phyloP scores from a whole-genome alignment of 2,329 filamentous ascomycete genomes.

The Zalaria sp. region DNA sequence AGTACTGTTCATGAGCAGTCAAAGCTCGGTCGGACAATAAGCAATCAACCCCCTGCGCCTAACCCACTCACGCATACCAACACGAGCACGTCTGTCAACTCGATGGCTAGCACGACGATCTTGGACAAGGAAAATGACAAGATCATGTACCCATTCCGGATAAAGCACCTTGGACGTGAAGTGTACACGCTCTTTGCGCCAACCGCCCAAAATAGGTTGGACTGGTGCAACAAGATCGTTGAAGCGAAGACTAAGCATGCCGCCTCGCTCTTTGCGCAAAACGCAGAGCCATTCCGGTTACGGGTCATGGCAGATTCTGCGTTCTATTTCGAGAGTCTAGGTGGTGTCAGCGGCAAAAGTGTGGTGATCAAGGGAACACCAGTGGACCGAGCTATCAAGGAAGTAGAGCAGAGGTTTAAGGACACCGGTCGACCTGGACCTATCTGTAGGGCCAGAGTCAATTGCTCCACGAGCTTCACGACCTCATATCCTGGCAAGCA shows the following conservation, averaged over 20 bases:
- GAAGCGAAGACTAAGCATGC: conserved; percentile 92
- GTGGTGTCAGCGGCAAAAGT: conserved; percentile 39
- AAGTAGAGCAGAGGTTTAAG: conserved; percentile 64
- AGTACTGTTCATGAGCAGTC: conserved; percentile 41
- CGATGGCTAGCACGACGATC: conserved; percentile 28
- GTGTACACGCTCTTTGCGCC: conserved; percentile 83
- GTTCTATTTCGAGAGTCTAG: conserved; percentile 50
- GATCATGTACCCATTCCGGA: conserved; percentile 82
- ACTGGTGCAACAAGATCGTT: conserved; percentile 90
- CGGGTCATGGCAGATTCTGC: conserved; percentile 85
- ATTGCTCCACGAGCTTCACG: conserved; percentile 84
- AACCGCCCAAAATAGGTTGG: conserved; percentile 56
- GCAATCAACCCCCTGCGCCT: conserved; percentile 26
- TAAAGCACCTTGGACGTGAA: conserved; percentile 91
- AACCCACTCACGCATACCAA: conserved; percentile 49
- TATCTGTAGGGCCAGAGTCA: conserved; percentile 73
- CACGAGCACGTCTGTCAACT: conserved; percentile 46
- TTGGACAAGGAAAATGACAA: conserved; percentile 58
- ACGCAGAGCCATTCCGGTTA: conserved; percentile 87
- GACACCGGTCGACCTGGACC: conserved; percentile 54
- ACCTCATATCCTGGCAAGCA: conserved; percentile 59
- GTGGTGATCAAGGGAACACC: conserved; percentile 84
- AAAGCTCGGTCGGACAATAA: conserved; percentile 33
- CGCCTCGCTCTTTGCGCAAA: conserved; percentile 74
- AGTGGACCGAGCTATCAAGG: conserved; percentile 75